phyloP scores from a whole-genome alignment of 1,284 basidiomycete genomes.

The Cystobasidium pallidum region DNA sequence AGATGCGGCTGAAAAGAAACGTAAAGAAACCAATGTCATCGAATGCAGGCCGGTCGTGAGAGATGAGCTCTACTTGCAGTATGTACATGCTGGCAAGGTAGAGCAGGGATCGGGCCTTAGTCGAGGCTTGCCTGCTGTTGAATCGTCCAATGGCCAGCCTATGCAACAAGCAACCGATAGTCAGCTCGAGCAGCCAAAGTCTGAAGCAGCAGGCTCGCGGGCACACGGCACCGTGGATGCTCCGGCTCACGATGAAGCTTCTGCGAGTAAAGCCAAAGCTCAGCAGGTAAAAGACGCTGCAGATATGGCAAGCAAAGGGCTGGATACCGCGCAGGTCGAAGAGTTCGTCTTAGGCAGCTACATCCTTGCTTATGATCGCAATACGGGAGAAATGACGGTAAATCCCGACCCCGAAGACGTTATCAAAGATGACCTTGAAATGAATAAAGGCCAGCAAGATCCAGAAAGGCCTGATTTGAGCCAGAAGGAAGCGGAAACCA shows the following conservation, averaged over 20 bases:
- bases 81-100: not conserved
- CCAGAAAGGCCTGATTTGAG: not conserved
- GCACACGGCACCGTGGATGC: not conserved
- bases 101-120: not conserved
- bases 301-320: not conserved
- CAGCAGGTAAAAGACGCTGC: not conserved
- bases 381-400: conserved; percentile 30
- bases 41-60: conserved; percentile 36
- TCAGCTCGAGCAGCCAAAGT: not conserved
- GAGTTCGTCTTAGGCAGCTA: conserved; percentile 18
- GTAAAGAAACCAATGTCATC: conserved; percentile 33
- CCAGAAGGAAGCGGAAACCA: conserved; percentile 12
- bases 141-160: not conserved
- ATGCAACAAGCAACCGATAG: not conserved
- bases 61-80: conserved; percentile 26
- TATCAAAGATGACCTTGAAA: not conserved
- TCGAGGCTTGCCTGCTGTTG: not conserved
- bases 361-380: conserved; percentile 23
- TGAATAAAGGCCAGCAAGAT: not conserved
- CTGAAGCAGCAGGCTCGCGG: not conserved
- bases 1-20: conserved; percentile 21
- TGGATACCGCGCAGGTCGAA: not conserved
- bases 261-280: not conserved
- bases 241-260: not conserved
- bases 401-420: conserved; percentile 7